Conservation (phyloP, 2,329 filamentous ascomycete genomes). For the Paramyrothecium roridum region DNA sequence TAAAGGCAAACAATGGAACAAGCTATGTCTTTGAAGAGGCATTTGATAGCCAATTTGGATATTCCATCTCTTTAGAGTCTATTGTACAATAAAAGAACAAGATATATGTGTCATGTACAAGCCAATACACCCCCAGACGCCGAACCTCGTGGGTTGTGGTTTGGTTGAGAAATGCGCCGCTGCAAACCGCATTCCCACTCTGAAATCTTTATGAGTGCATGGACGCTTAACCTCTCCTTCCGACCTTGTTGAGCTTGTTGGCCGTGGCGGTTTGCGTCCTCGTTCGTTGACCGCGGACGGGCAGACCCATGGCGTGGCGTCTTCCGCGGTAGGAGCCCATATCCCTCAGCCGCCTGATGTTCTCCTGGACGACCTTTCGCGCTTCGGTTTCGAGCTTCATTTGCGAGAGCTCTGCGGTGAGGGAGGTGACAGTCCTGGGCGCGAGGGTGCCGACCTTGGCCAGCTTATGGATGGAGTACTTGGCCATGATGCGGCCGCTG, state of each 20-base stretch:
- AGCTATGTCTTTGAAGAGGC: no score
- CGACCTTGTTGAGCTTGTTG: slow-evolving; percentile 59
- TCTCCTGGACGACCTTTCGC: slow-evolving; percentile 71
- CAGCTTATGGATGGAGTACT: slow-evolving; percentile 81
- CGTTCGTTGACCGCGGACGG: slow-evolving; percentile 86
- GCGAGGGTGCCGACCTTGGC: slow-evolving; percentile 74
- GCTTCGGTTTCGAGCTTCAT: slow-evolving; percentile 96
- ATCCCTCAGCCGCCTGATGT: slow-evolving; percentile 82
- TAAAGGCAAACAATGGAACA: background rate
- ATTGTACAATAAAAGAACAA: background rate
- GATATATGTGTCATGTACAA: slow-evolving; percentile 26
- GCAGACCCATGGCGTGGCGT: slow-evolving; percentile 88
- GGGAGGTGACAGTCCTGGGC: slow-evolving; percentile 72
- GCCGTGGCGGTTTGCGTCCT: slow-evolving; percentile 66
- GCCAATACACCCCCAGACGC: background rate
- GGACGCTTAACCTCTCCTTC: slow-evolving; percentile 27
- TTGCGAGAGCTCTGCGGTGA: slow-evolving; percentile 80
- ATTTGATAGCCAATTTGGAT: background rate
- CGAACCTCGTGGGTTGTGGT: background rate
- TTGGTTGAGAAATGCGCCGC: background rate
- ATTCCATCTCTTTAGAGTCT: background rate
- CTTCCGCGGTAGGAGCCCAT: slow-evolving; percentile 88
- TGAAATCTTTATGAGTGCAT: background rate
- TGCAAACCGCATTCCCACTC: background rate
- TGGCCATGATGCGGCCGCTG: slow-evolving; percentile 76